Evolutionary conservation across 257 asterid species (phyloP).

Genomic region (Knoxia roxburghii): DNA sequence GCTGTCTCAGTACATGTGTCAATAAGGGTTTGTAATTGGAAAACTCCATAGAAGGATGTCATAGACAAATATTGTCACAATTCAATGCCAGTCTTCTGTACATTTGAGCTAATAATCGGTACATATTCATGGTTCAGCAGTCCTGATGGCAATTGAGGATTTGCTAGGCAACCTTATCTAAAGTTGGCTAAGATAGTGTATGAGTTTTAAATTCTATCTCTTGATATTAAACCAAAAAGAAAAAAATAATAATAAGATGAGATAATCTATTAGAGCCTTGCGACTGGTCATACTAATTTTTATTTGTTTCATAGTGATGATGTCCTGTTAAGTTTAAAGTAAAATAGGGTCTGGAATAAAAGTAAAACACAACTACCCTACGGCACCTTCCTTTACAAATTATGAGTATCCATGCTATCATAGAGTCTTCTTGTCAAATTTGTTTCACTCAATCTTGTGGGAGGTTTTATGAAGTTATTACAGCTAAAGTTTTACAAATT

Average conservation of each 20-base stretch:
- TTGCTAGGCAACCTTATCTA: neutral
- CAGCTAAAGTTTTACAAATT: conserved; percentile 51
- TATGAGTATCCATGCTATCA: conserved; percentile 2
- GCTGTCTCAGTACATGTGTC: neutral
- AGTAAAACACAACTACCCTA: neutral
- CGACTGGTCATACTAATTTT: neutral
- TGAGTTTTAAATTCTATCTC: neutral
- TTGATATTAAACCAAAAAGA: neutral
- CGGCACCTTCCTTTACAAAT: neutral
- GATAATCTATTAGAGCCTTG: too few species aligned
- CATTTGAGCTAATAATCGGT: neutral
- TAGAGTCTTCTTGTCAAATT: neutral
- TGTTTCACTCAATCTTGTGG: conserved; percentile 28
- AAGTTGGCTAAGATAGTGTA: conserved; percentile 1
- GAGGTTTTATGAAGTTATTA: conserved; percentile 42
- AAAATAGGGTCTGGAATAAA: neutral
- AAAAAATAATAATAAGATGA: too few species aligned
- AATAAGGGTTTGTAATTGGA: neutral
- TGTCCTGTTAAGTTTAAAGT: neutral
- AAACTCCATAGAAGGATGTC: neutral
- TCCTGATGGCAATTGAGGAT: neutral
- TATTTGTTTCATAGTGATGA: neutral
- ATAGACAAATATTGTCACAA: neutral
- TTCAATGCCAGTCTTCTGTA: neutral
- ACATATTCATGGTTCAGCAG: neutral